phyloP scores from a whole-genome alignment of 371 early-diverging fungal genomes.

The Chytridiales sp. region DNA sequence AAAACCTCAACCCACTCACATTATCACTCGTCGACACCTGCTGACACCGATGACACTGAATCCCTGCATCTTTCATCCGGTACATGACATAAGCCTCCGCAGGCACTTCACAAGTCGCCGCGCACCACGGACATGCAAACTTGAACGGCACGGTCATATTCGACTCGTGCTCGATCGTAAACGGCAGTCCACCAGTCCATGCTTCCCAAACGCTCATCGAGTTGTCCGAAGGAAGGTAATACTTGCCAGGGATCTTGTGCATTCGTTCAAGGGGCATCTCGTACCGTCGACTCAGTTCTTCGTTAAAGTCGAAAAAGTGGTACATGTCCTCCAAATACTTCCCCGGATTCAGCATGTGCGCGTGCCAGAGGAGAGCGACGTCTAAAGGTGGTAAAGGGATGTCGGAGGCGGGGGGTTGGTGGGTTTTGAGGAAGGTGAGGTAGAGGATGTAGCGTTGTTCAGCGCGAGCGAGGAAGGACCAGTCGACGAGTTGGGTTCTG shows the following conservation, averaged over 20 bases:
- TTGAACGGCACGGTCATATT: too few relatives aligned
- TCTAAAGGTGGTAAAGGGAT: constrained; percentile 36
- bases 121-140: constrained; percentile 27
- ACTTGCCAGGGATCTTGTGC: constrained; percentile 20
- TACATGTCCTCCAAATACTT: constrained; percentile 38
- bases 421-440: constrained; percentile 24
- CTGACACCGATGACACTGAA: constrained; percentile 16
- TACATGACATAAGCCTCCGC: constrained; percentile 14
- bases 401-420: constrained; percentile 13
- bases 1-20: constrained; percentile 26
- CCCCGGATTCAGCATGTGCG: constrained; percentile 39
- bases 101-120: not conserved
- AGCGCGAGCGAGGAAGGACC: constrained; percentile 30
- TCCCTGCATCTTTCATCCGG: constrained; percentile 23
- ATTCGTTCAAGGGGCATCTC: constrained; percentile 25
- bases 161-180: too few relatives aligned
- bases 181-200: constrained; percentile 22
- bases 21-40: constrained; percentile 9
- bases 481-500: constrained; percentile 20
- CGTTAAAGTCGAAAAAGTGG: constrained; percentile 20
- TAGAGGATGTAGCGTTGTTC: constrained; percentile 37
- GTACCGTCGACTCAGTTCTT: not conserved
- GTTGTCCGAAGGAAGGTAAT: constrained; percentile 22
- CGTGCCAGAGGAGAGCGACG: constrained; percentile 39
- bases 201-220: constrained; percentile 25